Evolutionary conservation across 148 eudicot genomes (phyloP), one percentile per base, ranked within the genome.

Genomic region (Persicaria maculosa): DNA sequence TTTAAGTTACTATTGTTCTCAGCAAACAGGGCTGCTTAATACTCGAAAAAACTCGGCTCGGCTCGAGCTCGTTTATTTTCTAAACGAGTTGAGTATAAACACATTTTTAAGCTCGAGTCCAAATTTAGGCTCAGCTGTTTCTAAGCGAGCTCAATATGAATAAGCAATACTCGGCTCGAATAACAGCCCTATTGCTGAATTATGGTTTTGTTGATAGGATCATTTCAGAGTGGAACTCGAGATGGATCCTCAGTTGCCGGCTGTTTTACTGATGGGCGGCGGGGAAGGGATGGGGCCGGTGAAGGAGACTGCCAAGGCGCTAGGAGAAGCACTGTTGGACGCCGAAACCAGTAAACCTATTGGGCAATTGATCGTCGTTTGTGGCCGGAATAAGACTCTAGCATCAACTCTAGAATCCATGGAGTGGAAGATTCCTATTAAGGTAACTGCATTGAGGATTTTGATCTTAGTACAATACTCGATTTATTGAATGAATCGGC

Each of bases 201-300:
- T 43, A 45, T 45, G 15, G 5, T 58, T 9, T 17, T 47, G 72
- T 72, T 55, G 10, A 19, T 73, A 93, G 98, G 95, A 88, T 79
- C 90, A 86, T 68, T 80, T 91, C 70, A 78, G 98, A 84, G 89
- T 82, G 68, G 97, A 91, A 68, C 93, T 91, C 4, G 90, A 87
- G 77, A 83, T 93, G 91, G 93, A 93, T 78, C 86, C 78, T 17
- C 15, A 82, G 16, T 78, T 93, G 77, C 98, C 98, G 7, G 90
- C 95, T 0, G 95, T 93, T 64, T 78, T 93, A 79, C 80, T 93
- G 65, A 93, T 93, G 98, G 98, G 98, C 55, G 98, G 98, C 12
- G 98, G 98, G 11, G 98, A 93, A 86, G 98, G 98, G 71, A 93
- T 93, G 98, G 98, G 98, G 1, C 98, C 98, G 8, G 98, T 93